Conservation (phyloP, 2,329 filamentous ascomycete genomes). For the Coniella lustricola region DNA sequence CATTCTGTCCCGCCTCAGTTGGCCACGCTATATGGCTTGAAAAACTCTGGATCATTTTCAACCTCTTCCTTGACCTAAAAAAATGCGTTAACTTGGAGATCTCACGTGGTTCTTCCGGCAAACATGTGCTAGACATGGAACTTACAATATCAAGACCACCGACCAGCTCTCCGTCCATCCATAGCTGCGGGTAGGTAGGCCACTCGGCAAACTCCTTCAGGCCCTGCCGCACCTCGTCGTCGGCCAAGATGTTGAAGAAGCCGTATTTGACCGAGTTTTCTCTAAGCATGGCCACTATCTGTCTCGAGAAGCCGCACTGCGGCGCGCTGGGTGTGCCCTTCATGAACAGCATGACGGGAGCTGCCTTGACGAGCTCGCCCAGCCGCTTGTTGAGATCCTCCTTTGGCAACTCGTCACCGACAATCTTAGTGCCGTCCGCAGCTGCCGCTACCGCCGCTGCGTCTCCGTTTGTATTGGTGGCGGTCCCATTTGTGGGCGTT, state of each 20-base stretch:
- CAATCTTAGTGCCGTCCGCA: slow-evolving; percentile 45
- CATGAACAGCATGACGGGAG: slow-evolving; percentile 99
- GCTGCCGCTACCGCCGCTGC: slow-evolving; percentile 24
- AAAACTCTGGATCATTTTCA: slow-evolving; percentile 72
- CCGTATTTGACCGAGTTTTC: slow-evolving; percentile 93
- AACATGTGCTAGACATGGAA: slow-evolving; percentile 16
- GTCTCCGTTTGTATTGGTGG: slow-evolving; percentile 25
- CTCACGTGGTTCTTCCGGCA: background rate
- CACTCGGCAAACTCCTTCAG: slow-evolving; percentile 97
- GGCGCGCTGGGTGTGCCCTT: slow-evolving; percentile 95
- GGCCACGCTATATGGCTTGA: slow-evolving; percentile 62
- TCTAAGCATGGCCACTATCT: slow-evolving; percentile 77
- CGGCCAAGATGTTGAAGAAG: slow-evolving; percentile 97
- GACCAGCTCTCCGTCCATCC: slow-evolving; percentile 82
- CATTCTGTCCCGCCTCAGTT: slow-evolving; percentile 23
- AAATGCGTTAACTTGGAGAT: background rate
- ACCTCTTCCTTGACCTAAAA: slow-evolving; percentile 87
- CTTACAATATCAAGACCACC: slow-evolving; percentile 94
- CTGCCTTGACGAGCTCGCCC: slow-evolving; percentile 81
- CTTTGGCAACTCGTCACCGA: slow-evolving; percentile 38
- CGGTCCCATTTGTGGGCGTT: slow-evolving; percentile 25
- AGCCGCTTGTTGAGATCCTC: slow-evolving; percentile 81
- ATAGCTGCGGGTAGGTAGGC: slow-evolving; percentile 96
- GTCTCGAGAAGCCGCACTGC: slow-evolving; percentile 91
- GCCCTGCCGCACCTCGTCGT: slow-evolving; percentile 93